Percentiles rank a stretch among this genome's conserved stretches.
Evolutionary conservation across 768 basidiomycete genomes (phyloP).

Genomic region (Boletus eberwhitei): DNA sequence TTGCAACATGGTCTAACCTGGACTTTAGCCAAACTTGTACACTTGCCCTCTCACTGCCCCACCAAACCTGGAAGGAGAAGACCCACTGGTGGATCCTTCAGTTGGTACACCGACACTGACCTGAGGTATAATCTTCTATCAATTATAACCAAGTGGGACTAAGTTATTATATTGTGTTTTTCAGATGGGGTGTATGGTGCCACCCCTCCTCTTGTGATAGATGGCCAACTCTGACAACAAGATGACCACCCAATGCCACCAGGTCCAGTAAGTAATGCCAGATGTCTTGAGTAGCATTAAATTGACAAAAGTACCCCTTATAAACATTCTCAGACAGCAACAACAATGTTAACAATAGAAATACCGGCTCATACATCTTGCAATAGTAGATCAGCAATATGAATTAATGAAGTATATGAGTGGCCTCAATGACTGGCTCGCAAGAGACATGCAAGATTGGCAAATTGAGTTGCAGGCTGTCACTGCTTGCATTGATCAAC

Average conservation of each 20-base stretch:
- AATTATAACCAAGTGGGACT: background rate
- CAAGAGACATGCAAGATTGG: slow-evolving; percentile 72
- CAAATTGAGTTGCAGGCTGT: slow-evolving; percentile 70
- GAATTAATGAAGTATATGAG: slow-evolving; percentile 79
- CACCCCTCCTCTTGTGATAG: slow-evolving; percentile 28
- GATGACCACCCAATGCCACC: slow-evolving; percentile 42
- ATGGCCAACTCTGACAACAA: slow-evolving; percentile 14
- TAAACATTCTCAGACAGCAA: background rate
- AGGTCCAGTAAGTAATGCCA: slow-evolving; percentile 45
- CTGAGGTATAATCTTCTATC: slow-evolving; percentile 13
- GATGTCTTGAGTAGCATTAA: background rate
- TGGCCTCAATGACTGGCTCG: slow-evolving; percentile 75
- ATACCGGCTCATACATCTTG: slow-evolving; percentile 68
- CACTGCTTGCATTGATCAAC: slow-evolving; percentile 53
- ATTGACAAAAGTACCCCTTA: slow-evolving; percentile 19
- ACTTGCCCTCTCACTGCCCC: slow-evolving; percentile 27
- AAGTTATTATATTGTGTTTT: background rate
- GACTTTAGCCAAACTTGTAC: slow-evolving; percentile 22
- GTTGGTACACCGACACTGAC: slow-evolving; percentile 23
- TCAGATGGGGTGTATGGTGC: slow-evolving; percentile 18
- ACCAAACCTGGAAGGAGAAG: slow-evolving; percentile 12
- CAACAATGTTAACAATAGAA: slow-evolving; percentile 44
- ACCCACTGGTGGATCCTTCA: slow-evolving; percentile 13
- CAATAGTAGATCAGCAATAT: slow-evolving; percentile 74
- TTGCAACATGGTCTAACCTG: slow-evolving; percentile 2